phyloP scores from a whole-genome alignment of 2,329 filamentous ascomycete genomes.

The Aspergillus sp. region DNA sequence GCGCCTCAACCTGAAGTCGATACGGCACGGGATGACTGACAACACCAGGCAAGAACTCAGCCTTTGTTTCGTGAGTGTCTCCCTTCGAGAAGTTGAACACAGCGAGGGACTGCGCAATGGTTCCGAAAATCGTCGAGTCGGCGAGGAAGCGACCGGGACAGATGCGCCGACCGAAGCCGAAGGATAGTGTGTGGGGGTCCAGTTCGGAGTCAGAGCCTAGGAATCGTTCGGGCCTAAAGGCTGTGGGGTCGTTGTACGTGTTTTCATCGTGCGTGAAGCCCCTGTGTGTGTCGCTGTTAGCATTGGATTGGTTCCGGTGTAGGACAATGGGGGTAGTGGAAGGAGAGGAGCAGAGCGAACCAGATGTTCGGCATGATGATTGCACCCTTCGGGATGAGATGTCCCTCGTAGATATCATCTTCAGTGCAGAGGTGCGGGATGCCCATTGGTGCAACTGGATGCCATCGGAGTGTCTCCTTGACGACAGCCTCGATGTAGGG shows the following conservation, averaged over 20 bases:
- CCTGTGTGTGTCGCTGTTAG: slow-evolving; percentile 21
- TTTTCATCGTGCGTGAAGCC: slow-evolving; percentile 41
- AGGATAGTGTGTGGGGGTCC: slow-evolving; percentile 30
- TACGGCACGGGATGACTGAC: slow-evolving; percentile 41
- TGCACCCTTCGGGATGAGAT: slow-evolving; percentile 37
- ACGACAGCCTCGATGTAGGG: slow-evolving; percentile 41
- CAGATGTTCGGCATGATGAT: slow-evolving; percentile 39
- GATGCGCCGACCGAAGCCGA: slow-evolving; percentile 45
- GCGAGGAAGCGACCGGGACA: slow-evolving; percentile 46
- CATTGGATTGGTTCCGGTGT: no score
- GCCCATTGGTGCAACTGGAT: slow-evolving; percentile 34
- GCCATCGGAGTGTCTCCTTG: slow-evolving; percentile 40
- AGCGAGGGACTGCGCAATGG: slow-evolving; percentile 46
- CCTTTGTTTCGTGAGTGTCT: slow-evolving; percentile 31
- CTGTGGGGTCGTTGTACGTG: slow-evolving; percentile 35
- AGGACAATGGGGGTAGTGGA: background rate
- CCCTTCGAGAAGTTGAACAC: slow-evolving; percentile 47
- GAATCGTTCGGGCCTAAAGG: slow-evolving; percentile 48
- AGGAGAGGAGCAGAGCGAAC: slow-evolving; percentile 19
- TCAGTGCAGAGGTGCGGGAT: slow-evolving; percentile 29
- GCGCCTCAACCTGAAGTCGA: background rate
- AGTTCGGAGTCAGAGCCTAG: slow-evolving; percentile 35
- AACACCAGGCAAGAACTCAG: slow-evolving; percentile 37
- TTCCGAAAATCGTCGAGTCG: slow-evolving; percentile 42
- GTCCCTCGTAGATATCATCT: slow-evolving; percentile 25